phyloP scores from a whole-genome alignment of 192 early-diverging fungal species.

The Mycoemilia scoparia region DNA sequence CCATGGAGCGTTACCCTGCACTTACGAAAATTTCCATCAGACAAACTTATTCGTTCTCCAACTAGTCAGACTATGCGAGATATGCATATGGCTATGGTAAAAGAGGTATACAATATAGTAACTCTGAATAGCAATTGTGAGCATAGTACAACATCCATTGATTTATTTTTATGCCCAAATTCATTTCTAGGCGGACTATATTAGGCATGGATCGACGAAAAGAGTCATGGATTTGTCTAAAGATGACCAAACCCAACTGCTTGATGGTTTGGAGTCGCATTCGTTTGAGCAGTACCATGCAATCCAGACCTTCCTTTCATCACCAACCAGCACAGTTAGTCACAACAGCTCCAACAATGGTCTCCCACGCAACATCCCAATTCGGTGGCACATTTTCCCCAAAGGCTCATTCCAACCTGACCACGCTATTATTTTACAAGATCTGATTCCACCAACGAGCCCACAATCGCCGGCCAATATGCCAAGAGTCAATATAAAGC shows the following conservation, averaged over 20 bases:
- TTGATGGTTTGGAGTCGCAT: constrained; percentile 41
- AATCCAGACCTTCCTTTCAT: constrained; percentile 11
- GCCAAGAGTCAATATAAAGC: constrained; percentile 18
- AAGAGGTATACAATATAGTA: constrained; percentile 44
- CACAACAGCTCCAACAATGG: no score
- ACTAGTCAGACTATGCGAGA: constrained; percentile 39
- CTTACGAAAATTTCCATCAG: constrained; percentile 49
- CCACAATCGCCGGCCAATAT: constrained; percentile 17
- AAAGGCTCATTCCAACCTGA: background rate
- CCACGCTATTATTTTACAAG: background rate
- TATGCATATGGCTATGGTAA: constrained; percentile 76
- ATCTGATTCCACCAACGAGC: constrained; percentile 3
- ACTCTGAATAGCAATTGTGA: background rate
- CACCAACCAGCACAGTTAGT: no score
- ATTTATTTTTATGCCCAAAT: background rate
- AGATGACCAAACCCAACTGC: constrained; percentile 59
- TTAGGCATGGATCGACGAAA: constrained; percentile 65
- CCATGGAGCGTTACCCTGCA: constrained; percentile 72
- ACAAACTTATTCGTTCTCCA: constrained; percentile 42
- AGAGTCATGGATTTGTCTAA: constrained; percentile 73
- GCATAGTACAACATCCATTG: background rate
- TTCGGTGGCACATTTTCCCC: background rate
- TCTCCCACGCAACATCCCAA: background rate
- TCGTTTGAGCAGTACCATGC: constrained; percentile 26
- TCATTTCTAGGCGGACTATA: constrained; percentile 68